phyloP scores from a whole-genome alignment of 768 basidiomycete species.

The Filobasidium floriforme region DNA sequence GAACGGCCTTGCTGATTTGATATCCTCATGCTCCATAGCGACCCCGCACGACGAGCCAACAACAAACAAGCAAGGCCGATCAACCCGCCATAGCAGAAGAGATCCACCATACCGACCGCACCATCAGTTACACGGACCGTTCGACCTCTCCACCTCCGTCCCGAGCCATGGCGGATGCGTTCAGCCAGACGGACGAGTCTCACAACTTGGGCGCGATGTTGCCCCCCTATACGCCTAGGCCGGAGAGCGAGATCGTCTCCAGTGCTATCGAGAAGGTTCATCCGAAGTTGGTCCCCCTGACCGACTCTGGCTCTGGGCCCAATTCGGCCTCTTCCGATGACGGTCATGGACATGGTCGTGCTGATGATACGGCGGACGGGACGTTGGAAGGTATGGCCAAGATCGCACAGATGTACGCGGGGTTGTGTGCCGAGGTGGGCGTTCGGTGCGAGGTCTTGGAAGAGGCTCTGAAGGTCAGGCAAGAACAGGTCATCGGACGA shows the following conservation, averaged over 20 bases:
- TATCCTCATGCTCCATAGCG: not conserved
- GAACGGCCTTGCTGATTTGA: not conserved
- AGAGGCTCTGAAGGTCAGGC: not conserved
- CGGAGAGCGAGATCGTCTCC: not conserved
- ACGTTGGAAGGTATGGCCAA: not conserved
- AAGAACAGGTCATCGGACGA: not conserved
- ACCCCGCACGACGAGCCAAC: not conserved
- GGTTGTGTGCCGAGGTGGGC: not conserved
- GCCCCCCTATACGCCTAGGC: not conserved
- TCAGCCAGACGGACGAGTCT: slow-evolving; percentile 8
- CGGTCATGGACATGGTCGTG: too few species aligned
- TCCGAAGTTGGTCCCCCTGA: not conserved
- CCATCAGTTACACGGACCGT: not conserved
- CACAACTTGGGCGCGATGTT: not conserved
- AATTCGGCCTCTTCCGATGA: too few species aligned
- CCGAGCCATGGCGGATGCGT: not conserved
- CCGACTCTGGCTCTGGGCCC: not conserved
- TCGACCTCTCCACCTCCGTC: not conserved
- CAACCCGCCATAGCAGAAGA: not conserved
- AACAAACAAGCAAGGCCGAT: not conserved
- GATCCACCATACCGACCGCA: not conserved
- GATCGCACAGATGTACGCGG: not conserved
- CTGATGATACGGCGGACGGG: not conserved
- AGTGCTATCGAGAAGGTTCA: not conserved
- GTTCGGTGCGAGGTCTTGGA: not conserved